Evolutionary conservation across 1,139 yeast genomes (phyloP), one percentile per base, ranked within the genome.

Genomic region (Candida glucosophila): DNA sequence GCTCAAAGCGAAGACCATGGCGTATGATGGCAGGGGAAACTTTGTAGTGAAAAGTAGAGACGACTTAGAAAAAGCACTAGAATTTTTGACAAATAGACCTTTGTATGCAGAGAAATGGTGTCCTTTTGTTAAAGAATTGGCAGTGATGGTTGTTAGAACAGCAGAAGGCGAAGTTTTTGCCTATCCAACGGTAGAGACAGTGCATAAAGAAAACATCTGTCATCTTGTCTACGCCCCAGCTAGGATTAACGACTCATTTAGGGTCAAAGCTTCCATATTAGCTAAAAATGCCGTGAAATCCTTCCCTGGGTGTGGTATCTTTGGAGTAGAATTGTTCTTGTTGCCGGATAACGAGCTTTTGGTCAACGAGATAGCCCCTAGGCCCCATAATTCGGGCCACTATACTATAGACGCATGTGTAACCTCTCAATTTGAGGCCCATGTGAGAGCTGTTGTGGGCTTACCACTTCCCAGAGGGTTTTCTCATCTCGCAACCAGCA

Each of bases 351-450:
- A 78, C 43, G 83, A 78, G 34, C 61, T 90, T 23, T 57, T 88
- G 33, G 65, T 92, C 42, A 90, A 90, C 52, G 99, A 90, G 59
- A 80, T 90, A 43, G 98, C 99, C 1, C 98, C 99, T 40, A 74
- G 99, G 51, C 98, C 98, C 19, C 99, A 90, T 49, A 90, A 90
- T 51, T 86, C 97, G 3, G 99, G 98, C 19, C 99, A 90, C 52
- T 90, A 86, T 52, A 90, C 98, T 6, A 88, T 86, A 29, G 95
- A 92, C 47, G 96, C 96, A 0, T 90, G 98, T 55, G 88, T 85
- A 4, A 86, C 96, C 3, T 82, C 95, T 0, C 99, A 90, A 54
- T 90, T 90, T 45, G 99, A 90, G 55, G 96, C 98, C 2, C 97
- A 90, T 41, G 66, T 90, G 11, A 73, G 99, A 43, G 93, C 97